phyloP scores from a whole-genome alignment of 768 basidiomycete genomes.

The Termitomyces sp. region DNA sequence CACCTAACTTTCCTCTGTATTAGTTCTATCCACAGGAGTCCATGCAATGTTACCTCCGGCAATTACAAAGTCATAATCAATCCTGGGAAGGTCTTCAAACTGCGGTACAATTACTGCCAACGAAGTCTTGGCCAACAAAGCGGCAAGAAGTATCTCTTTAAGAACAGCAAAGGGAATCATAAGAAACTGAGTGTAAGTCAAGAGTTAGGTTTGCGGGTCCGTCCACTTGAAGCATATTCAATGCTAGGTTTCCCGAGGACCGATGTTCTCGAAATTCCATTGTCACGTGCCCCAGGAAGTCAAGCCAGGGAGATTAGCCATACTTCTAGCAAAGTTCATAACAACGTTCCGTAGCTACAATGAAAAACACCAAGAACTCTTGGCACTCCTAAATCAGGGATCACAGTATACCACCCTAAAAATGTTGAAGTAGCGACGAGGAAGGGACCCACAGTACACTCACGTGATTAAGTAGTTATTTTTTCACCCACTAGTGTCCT shows the following conservation, averaged over 20 bases:
- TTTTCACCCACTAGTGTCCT: too few relatives aligned
- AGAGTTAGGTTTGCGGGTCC: neutral
- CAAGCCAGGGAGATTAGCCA: too few relatives aligned
- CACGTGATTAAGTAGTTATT: too few relatives aligned
- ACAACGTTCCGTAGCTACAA: too few relatives aligned
- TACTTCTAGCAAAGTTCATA: too few relatives aligned
- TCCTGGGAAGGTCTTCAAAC: constrained; percentile 7
- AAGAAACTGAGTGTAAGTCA: neutral
- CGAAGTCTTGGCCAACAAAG: neutral
- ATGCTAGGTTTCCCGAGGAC: neutral
- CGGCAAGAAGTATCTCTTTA: neutral
- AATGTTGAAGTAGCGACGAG: too few relatives aligned
- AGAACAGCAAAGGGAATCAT: neutral
- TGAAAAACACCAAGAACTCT: too few relatives aligned
- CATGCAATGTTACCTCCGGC: constrained; percentile 15
- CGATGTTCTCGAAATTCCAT: neutral
- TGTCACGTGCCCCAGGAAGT: neutral
- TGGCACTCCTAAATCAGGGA: too few relatives aligned
- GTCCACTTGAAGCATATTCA: neutral
- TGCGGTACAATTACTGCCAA: constrained; percentile 5
- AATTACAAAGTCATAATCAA: constrained; percentile 19
- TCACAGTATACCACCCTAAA: too few relatives aligned
- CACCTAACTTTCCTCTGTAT: constrained; percentile 2
- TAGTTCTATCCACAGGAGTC: neutral
- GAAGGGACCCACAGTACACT: too few relatives aligned